Conservation (phyloP, 257 asterid genomes). For the Pogostemon cablin region DNA sequence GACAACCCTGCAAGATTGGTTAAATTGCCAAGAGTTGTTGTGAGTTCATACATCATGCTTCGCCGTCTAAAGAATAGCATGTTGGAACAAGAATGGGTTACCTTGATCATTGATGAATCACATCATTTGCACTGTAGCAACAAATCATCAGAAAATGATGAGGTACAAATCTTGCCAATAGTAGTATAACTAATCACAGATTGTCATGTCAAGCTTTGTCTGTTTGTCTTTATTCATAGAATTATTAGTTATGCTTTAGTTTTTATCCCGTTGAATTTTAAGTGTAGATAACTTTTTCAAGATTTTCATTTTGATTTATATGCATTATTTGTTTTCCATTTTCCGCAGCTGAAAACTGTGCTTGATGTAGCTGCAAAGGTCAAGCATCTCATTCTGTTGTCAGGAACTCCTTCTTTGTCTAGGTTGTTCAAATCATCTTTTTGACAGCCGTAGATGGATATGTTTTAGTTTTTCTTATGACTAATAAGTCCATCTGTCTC, state of each 20-base stretch:
- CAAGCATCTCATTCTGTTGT: slow-evolving; percentile 81
- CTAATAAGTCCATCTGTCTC: slow-evolving; percentile 7
- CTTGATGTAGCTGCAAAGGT: slow-evolving; percentile 74
- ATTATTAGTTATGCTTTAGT: too few relatives aligned
- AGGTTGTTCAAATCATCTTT: slow-evolving; percentile 59
- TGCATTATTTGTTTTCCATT: neutral
- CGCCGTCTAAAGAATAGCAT: slow-evolving; percentile 74
- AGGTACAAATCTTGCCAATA: slow-evolving; percentile 51
- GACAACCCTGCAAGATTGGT: slow-evolving; percentile 78
- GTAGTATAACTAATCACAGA: neutral
- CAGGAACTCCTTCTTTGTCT: slow-evolving; percentile 99
- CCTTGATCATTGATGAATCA: slow-evolving; percentile 88
- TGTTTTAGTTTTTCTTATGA: slow-evolving; percentile 24
- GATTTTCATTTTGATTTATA: slow-evolving; percentile 1
- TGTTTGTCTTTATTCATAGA: neutral
- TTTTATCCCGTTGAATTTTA: neutral
- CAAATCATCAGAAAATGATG: slow-evolving; percentile 70
- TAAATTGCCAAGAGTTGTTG: slow-evolving; percentile 76
- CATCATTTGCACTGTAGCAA: slow-evolving; percentile 81
- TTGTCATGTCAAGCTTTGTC: neutral
- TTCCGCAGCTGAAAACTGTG: slow-evolving; percentile 64
- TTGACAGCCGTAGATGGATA: neutral
- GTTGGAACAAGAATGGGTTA: slow-evolving; percentile 80
- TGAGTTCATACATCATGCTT: slow-evolving; percentile 87
- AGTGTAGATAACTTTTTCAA: slow-evolving; percentile 5